Conservation (phyloP, 2,329 filamentous ascomycete species). For the Lasiodiplodia citricola region DNA sequence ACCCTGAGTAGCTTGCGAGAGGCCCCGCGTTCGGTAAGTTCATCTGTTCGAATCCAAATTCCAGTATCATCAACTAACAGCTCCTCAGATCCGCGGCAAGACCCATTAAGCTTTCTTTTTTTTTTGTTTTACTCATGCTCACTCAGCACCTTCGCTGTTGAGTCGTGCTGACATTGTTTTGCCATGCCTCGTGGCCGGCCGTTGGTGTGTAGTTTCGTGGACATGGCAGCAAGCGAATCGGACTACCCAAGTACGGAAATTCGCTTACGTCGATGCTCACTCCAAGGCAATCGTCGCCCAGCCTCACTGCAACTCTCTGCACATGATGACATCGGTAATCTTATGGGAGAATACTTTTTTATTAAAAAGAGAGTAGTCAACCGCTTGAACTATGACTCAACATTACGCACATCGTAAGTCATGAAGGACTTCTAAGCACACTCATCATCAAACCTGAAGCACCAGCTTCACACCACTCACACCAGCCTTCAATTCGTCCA, state of each 20-base stretch:
- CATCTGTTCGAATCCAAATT: neutral
- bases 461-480: conserved; percentile 35
- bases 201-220: neutral
- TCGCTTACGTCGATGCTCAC: neutral
- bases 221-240: neutral
- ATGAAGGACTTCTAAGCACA: neutral
- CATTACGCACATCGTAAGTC: neutral
- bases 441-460: conserved; percentile 35
- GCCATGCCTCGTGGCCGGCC: neutral
- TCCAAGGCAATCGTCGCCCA: neutral
- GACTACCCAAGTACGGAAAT: neutral
- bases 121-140: neutral
- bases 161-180: conserved; percentile 33
- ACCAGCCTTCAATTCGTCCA: conserved; percentile 33
- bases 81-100: conserved; percentile 6
- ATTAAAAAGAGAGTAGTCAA: neutral
- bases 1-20: conserved; percentile 13
- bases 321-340: neutral
- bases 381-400: neutral
- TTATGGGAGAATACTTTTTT: neutral
- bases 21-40: conserved; percentile 18
- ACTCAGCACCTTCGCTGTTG: neutral
- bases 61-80: neutral
- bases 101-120: neutral
- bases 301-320: neutral